A percentile compares a stretch with the other conserved stretches of the same genome.
Conservation (phyloP, 768 basidiomycete genomes). For the Pleurotus pulmonarius region DNA sequence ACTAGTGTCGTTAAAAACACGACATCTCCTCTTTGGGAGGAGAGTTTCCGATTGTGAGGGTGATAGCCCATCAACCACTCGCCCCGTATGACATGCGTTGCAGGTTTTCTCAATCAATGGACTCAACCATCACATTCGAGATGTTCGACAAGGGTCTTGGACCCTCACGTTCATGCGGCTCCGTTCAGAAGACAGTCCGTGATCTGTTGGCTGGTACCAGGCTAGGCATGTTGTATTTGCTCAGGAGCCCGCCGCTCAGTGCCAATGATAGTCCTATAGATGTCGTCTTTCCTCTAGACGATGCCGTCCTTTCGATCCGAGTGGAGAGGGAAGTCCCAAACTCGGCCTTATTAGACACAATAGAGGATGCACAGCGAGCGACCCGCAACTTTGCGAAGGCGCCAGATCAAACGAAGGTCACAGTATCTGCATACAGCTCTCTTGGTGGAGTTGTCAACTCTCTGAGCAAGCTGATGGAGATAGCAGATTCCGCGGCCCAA, state of each 20-base stretch:
- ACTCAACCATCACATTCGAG: background rate
- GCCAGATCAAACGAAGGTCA: background rate
- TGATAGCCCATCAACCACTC: too few relatives aligned
- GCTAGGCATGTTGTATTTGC: background rate
- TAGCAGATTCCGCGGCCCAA: background rate
- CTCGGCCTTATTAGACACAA: background rate
- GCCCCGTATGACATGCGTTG: too few relatives aligned
- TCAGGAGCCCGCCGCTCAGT: too few relatives aligned
- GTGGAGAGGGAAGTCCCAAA: background rate
- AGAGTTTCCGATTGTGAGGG: background rate
- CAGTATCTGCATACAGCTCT: background rate
- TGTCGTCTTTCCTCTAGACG: background rate
- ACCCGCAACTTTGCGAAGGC: background rate
- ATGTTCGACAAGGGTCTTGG: background rate
- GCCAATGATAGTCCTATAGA: background rate
- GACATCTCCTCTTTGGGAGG: background rate
- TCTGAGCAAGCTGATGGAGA: background rate
- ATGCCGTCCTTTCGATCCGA: background rate
- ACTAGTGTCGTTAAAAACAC: background rate
- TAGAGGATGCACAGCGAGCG: background rate
- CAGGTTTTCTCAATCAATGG: background rate
- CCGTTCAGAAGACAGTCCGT: background rate
- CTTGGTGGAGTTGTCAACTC: background rate
- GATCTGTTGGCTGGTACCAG: background rate
- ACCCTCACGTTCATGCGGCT: background rate